These are phyloP conservation scores for Glycine latifolia DNA, from an alignment of 306 rosid species.

Conservation along the genomic window DNA sequence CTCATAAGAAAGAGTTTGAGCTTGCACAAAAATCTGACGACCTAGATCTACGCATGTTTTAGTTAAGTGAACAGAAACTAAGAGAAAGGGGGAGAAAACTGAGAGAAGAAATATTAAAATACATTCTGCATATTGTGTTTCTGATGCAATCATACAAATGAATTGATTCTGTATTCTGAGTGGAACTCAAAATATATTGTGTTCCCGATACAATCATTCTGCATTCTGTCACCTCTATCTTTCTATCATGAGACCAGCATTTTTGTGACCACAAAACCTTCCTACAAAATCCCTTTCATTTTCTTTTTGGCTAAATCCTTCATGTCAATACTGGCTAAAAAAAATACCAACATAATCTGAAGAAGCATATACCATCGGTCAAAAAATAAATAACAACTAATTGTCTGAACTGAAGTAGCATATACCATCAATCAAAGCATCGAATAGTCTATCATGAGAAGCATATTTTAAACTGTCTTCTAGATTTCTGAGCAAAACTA, in stretches of 20 bases:
- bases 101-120: neutral
- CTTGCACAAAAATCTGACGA: constrained; percentile 4
- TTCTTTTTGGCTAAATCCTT: neutral
- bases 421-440: constrained; percentile 18
- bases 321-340: neutral
- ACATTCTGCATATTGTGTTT: neutral
- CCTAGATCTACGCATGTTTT: constrained; percentile 13
- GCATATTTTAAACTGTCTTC: neutral
- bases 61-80: constrained; percentile 3
- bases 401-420: neutral
- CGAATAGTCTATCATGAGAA: constrained; percentile 29
- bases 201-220: neutral
- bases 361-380: neutral
- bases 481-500: neutral
- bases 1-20: constrained; percentile 30
- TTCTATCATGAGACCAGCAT: neutral
- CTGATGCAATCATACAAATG: neutral
- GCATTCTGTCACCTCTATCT: neutral
- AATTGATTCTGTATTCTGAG: neutral
- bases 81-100: neutral
- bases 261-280: neutral
- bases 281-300: neutral
- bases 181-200: neutral
- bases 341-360: neutral
- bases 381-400: neutral